A percentile compares a stretch with the other conserved stretches of the same genome.
These are phyloP conservation scores for Theileria parva DNA, from an alignment of 169 alveolate genomes.

Conservation along the genomic window DNA sequence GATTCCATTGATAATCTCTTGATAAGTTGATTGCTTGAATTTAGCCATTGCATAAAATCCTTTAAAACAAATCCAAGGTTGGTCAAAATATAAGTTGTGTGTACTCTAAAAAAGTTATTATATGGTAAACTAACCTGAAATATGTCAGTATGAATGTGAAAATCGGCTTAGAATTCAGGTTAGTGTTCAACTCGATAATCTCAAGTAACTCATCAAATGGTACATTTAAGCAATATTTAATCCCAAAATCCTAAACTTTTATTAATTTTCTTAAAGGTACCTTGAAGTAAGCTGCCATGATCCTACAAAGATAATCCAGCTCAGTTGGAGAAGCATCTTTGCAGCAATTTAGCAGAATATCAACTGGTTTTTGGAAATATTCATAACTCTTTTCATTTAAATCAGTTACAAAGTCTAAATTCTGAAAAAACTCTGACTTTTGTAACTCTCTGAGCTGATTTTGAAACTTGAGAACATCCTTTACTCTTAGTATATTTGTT, in stretches of 20 bases:
- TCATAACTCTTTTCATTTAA: not conserved
- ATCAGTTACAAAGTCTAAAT: not conserved
- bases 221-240: not conserved
- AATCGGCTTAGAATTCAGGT: slow-evolving; percentile 43
- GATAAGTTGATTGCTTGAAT: slow-evolving; percentile 18
- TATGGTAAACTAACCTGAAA: slow-evolving; percentile 29
- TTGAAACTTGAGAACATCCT: slow-evolving; percentile 49
- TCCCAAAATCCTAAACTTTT: slow-evolving; percentile 46
- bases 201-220: slow-evolving; percentile 44
- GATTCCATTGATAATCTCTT: slow-evolving; percentile 63
- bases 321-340: slow-evolving; percentile 30
- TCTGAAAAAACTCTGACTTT: not conserved
- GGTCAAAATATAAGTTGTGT: slow-evolving; percentile 29
- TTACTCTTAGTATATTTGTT: slow-evolving; percentile 36
- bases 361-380: slow-evolving; percentile 12
- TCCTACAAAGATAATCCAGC: slow-evolving; percentile 40
- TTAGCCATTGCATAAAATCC: slow-evolving; percentile 45
- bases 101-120: slow-evolving; percentile 4
- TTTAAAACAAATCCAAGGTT: slow-evolving; percentile 19
- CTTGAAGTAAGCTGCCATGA: slow-evolving; percentile 57
- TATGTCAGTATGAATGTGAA: slow-evolving; percentile 49
- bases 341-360: slow-evolving; percentile 31
- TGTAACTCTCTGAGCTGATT: slow-evolving; percentile 37
- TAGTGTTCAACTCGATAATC: slow-evolving; percentile 46
- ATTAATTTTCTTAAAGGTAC: not conserved